Conservation (phyloP, 129 eudicot genomes). For the Scalesia atractyloides region DNA sequence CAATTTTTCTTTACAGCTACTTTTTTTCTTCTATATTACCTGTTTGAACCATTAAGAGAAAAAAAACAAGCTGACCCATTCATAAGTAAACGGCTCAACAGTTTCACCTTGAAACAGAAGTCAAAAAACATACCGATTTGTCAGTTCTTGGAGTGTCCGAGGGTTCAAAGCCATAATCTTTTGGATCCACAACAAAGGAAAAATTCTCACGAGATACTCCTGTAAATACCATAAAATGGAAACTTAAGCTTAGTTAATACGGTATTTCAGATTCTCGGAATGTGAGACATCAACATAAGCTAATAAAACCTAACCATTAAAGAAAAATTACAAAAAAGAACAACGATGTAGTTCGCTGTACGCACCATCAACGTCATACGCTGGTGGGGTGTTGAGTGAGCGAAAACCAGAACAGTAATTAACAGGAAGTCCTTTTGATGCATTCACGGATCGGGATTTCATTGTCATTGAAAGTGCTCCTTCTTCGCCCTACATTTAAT, state of each 20-base stretch:
- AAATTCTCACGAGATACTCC: constrained; percentile 95
- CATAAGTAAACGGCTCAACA: too few species aligned
- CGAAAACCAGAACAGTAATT: constrained; percentile 99
- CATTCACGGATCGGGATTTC: constrained; percentile 53
- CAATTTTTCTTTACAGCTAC: not conserved
- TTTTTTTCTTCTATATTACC: not conserved
- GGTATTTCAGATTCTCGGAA: not conserved
- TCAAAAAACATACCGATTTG: constrained; percentile 62
- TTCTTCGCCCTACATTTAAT: constrained; percentile 82
- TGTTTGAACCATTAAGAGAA: not conserved
- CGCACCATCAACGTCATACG: constrained; percentile 66
- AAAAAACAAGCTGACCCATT: not conserved
- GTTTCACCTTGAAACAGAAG: not conserved
- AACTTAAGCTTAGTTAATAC: not conserved
- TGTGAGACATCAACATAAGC: constrained; percentile 11
- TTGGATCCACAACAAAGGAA: constrained; percentile 70
- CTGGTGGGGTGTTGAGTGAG: constrained; percentile 52
- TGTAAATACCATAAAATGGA: constrained; percentile 30
- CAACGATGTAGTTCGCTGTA: not conserved
- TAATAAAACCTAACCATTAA: not conserved
- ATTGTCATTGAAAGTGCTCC: constrained; percentile 99
- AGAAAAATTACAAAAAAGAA: not conserved
- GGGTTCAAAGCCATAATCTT: constrained; percentile 76
- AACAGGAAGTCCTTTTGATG: constrained; percentile 92
- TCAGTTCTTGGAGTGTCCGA: constrained; percentile 97